A percentile compares a stretch with the other conserved stretches of the same genome.
These are phyloP conservation scores for Lipomyces sp. DNA, from an alignment of 805 yeast species.

Conservation along the genomic window DNA sequence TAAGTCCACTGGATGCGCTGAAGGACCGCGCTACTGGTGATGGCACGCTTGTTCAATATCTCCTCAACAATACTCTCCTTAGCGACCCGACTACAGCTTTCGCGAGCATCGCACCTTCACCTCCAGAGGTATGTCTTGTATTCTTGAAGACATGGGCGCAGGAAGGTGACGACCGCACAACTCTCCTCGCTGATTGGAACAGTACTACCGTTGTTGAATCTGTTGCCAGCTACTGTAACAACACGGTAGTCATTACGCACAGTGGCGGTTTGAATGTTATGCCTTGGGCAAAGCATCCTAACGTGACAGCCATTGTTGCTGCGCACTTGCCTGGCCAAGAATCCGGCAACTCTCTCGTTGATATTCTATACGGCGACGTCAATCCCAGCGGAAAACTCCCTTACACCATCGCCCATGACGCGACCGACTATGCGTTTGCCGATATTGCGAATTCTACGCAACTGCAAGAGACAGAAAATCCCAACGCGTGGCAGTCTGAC, in stretches of 20 bases:
- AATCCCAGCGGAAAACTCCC: constrained; percentile 67
- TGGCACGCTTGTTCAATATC: background rate
- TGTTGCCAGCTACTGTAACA: constrained; percentile 30
- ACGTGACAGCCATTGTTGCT: constrained; percentile 54
- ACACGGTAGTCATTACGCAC: constrained; percentile 60
- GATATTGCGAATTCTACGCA: background rate
- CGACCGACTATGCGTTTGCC: background rate
- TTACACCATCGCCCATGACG: constrained; percentile 55
- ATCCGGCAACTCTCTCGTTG: constrained; percentile 63
- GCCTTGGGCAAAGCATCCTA: constrained; percentile 52
- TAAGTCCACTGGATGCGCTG: background rate
- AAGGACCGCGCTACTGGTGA: background rate
- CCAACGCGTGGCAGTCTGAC: constrained; percentile 61
- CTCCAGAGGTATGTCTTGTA: background rate
- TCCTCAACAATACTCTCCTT: background rate
- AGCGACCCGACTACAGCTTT: background rate
- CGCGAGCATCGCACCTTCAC: background rate
- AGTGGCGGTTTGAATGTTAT: constrained; percentile 65
- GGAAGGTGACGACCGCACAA: background rate
- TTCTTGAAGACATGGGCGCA: background rate
- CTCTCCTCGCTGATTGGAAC: background rate
- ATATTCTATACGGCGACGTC: constrained; percentile 61
- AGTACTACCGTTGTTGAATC: background rate
- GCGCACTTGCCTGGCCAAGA: constrained; percentile 65
- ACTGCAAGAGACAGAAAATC: constrained; percentile 52